Percentiles rank a stretch among this genome's conserved stretches.
Conservation (phyloP, 1,139 yeast genomes). For the Scheffersomyces lignicola region DNA sequence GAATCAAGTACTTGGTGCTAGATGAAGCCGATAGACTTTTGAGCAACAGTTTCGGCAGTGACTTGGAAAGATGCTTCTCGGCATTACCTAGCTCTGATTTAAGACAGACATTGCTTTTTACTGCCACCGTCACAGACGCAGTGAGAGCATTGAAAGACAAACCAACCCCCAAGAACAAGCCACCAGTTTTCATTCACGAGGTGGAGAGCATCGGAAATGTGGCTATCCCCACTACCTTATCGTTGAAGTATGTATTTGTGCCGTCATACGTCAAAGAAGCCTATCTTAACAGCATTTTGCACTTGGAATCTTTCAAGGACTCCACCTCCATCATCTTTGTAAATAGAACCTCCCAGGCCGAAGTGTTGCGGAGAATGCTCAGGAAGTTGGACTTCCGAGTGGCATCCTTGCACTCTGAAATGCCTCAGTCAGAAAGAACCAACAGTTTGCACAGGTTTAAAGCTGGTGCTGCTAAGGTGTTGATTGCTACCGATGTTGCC, state of each 20-base stretch:
- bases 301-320: constrained; percentile 60
- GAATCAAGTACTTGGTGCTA: constrained; percentile 77
- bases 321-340: constrained; percentile 84
- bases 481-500: constrained; percentile 95
- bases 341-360: constrained; percentile 88
- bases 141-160: constrained; percentile 77
- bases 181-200: constrained; percentile 76
- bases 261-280: constrained; percentile 94
- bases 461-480: constrained; percentile 89
- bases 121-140: constrained; percentile 95
- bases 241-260: constrained; percentile 53
- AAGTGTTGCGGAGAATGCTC: constrained; percentile 73
- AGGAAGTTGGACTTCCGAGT: constrained; percentile 74
- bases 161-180: constrained; percentile 60
- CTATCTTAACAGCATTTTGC: constrained; percentile 67
- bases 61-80: constrained; percentile 68
- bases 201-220: constrained; percentile 70
- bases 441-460: constrained; percentile 89
- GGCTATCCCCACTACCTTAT: constrained; percentile 76
- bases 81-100: constrained; percentile 68
- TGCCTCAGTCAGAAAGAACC: constrained; percentile 91
- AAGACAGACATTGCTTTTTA: constrained; percentile 86
- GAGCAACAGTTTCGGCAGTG: constrained; percentile 80
- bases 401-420: constrained; percentile 89
- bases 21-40: constrained; percentile 96